Evolutionary conservation across 495 filamentous ascomycete genomes (phyloP).

Genomic region (Penicillium psychrofluorescens): DNA sequence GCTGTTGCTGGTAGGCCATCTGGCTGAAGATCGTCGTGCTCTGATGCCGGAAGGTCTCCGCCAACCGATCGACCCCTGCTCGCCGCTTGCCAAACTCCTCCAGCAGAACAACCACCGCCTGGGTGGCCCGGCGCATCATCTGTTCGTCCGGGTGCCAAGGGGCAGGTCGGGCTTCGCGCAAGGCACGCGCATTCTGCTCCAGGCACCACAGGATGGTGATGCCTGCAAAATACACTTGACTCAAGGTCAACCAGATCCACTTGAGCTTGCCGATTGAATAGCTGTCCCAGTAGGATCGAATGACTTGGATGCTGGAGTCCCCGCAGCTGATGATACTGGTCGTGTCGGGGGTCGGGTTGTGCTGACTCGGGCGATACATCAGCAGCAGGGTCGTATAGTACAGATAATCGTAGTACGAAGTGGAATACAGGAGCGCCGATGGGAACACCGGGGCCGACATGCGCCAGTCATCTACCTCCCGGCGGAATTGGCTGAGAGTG

Average conservation of each 20-base stretch:
- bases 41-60: slow-evolving; percentile 37
- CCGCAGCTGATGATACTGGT: slow-evolving; percentile 41
- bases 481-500: slow-evolving; percentile 35
- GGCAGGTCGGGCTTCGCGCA: slow-evolving; percentile 32
- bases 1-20: slow-evolving; percentile 32
- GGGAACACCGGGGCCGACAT: slow-evolving; percentile 30
- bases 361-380: slow-evolving; percentile 42
- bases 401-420: slow-evolving; percentile 43
- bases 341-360: slow-evolving; percentile 37
- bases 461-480: slow-evolving; percentile 43
- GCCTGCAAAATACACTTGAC: slow-evolving; percentile 46
- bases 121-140: slow-evolving; percentile 37
- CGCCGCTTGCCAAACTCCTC: slow-evolving; percentile 43
- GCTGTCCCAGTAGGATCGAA: slow-evolving; percentile 43
- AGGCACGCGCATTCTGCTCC: slow-evolving; percentile 37
- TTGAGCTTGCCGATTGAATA: slow-evolving; percentile 45
- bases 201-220: slow-evolving; percentile 44
- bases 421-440: slow-evolving; percentile 39
- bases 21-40: slow-evolving; percentile 43
- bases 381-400: slow-evolving; percentile 46
- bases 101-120: slow-evolving; percentile 40
- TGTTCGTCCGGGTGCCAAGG: slow-evolving; percentile 39
- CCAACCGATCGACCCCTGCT: slow-evolving; percentile 39
- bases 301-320: slow-evolving; percentile 42
- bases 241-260: slow-evolving; percentile 48